Conservation (phyloP, 2,329 filamentous ascomycete species). For the Xylariaceae sp. region DNA sequence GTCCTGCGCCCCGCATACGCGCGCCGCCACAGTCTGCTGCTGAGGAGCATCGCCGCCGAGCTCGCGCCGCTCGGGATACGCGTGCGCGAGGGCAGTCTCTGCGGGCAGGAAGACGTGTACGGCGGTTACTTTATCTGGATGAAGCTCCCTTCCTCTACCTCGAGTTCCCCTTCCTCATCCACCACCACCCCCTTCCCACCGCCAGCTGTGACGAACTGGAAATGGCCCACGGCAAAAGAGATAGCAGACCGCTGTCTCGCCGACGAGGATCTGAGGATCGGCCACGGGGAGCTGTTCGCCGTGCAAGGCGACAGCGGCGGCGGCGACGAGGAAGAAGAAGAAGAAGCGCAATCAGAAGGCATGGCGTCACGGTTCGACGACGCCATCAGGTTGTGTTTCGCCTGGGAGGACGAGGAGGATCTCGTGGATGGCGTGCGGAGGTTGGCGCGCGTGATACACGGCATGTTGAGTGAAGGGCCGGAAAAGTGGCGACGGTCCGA, state of each 20-base stretch:
- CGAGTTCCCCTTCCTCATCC: too few relatives aligned
- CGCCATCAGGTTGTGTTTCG: slow-evolving; percentile 62
- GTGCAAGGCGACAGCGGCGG: slow-evolving; percentile 52
- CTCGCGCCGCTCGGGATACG: slow-evolving; percentile 58
- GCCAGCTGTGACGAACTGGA: too few relatives aligned
- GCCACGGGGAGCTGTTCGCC: slow-evolving; percentile 64
- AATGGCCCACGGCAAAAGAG: slow-evolving; percentile 44
- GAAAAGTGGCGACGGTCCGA: slow-evolving; percentile 10
- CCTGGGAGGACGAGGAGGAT: slow-evolving; percentile 63
- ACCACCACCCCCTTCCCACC: too few relatives aligned
- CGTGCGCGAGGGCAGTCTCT: slow-evolving; percentile 20
- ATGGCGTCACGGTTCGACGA: slow-evolving; percentile 57
- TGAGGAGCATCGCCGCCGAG: slow-evolving; percentile 51
- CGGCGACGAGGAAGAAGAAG: too few relatives aligned
- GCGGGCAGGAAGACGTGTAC: slow-evolving; percentile 40
- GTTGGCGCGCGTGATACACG: slow-evolving; percentile 42
- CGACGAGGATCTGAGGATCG: slow-evolving; percentile 63
- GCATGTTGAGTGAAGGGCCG: slow-evolving; percentile 19
- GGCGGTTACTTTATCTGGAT: slow-evolving; percentile 90
- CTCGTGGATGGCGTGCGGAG: slow-evolving; percentile 63
- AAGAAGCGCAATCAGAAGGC: too few relatives aligned
- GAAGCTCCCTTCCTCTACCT: slow-evolving; percentile 42
- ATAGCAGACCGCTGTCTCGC: slow-evolving; percentile 53
- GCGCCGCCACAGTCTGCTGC: slow-evolving; percentile 45
- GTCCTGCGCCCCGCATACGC: slow-evolving; percentile 41